Evolutionary conservation across 1,139 yeast genomes (phyloP).

Genomic region (Lodderomyces theae): DNA sequence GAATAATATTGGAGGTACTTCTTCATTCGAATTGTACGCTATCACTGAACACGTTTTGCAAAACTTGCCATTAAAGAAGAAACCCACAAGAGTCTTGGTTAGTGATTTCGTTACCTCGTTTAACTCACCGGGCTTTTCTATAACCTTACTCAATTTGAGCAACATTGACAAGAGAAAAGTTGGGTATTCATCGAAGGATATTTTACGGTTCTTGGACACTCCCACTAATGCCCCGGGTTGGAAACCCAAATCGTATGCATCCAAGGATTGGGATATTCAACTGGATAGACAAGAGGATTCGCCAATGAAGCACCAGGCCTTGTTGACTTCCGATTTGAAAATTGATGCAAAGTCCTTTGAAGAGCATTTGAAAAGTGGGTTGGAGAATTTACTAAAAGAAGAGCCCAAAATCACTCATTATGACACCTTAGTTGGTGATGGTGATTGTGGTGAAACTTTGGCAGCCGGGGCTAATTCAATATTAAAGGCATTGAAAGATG

Average conservation of each 20-base stretch:
- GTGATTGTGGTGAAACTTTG: constrained; percentile 93
- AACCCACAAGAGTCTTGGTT: constrained; percentile 63
- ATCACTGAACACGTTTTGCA: constrained; percentile 51
- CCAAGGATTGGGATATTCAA: constrained; percentile 26
- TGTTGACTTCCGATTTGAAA: constrained; percentile 33
- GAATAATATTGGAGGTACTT: constrained; percentile 85
- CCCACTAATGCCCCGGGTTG: constrained; percentile 83
- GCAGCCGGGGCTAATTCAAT: constrained; percentile 80
- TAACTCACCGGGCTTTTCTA: constrained; percentile 87
- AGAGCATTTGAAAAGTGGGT: constrained; percentile 45
- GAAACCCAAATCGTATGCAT: constrained; percentile 46
- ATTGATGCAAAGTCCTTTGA: constrained; percentile 42
- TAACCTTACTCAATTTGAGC: constrained; percentile 69
- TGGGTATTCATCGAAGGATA: constrained; percentile 23
- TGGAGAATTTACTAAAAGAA: constrained; percentile 45
- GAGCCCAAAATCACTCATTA: constrained; percentile 83
- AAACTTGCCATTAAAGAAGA: constrained; percentile 47
- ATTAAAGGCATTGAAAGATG: constrained; percentile 46
- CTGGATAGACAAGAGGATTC: constrained; percentile 22
- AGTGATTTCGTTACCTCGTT: constrained; percentile 84
- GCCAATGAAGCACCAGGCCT: constrained; percentile 27
- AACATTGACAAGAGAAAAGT: constrained; percentile 36
- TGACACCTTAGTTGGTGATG: constrained; percentile 92
- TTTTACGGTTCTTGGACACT: constrained; percentile 55
- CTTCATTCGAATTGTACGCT: constrained; percentile 69